Evolutionary conservation across 768 basidiomycete species (phyloP), one percentile per base, ranked within the genome.

Genomic region (Russula compacta): DNA sequence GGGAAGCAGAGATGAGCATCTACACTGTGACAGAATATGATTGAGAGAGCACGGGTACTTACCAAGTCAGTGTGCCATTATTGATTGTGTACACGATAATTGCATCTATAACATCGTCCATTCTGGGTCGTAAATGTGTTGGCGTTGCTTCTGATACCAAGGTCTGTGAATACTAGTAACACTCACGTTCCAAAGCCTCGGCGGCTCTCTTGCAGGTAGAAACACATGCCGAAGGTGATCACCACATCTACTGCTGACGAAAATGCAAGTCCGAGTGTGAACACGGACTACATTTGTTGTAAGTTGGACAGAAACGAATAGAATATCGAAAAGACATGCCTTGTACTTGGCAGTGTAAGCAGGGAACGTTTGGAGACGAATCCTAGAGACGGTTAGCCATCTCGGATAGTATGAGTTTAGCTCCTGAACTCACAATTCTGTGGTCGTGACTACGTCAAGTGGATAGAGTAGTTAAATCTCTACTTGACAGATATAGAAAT

Each of bases 21-120:
- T 35, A 43, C 19, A 42, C 19, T 35, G 35, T 21, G 33, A 35
- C 12, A 51, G 11, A n/a, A 57, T 33, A 39, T 17, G 17, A 0
- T 14, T 3, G 24, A 29, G 33, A 32, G 15, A 15, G 44, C 39
- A 29, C 10, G 33, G 47, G 40, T 9, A 50, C 58, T 55, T 9
- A 66, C 66, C 64, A 61, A 32, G 66, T 67, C 35, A 67, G 49
- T 1, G 65, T 59, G n/a, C 66, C 66, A 33, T 67, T 67, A 29
- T 66, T 67, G 53, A 67, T 36, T 8, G 66, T 67, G 43, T 67
- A 66, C 32, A 66, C 17, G 38, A 67, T 60, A 39, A 67, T 61
- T 0, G 56, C 33, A 12, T 64, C 58, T 15, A 67, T 53, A 7
- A 66, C 56, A 2, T 66, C 52, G 29, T 67, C 66, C 64, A 66